Conservation (phyloP, 2,329 filamentous ascomycete genomes). For the Passalora sequoiae region DNA sequence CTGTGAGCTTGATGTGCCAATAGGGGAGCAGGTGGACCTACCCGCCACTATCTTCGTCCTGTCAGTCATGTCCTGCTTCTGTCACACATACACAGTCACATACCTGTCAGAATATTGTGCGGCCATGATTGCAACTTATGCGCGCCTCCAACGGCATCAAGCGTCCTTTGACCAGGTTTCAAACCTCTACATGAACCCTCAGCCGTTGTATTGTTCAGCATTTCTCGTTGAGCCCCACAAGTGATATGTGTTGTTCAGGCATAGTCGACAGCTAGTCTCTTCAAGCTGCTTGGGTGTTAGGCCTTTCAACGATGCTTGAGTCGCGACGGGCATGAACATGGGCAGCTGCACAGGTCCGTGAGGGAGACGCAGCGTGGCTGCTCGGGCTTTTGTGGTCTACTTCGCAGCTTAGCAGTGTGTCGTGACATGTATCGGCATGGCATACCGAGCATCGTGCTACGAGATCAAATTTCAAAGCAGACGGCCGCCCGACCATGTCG, state of each 20-base stretch:
- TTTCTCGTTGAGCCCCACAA: constrained; percentile 42
- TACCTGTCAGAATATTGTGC: constrained; percentile 81
- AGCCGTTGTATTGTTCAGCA: constrained; percentile 4
- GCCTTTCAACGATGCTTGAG: constrained; percentile 91
- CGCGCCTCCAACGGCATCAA: constrained; percentile 83
- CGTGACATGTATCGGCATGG: constrained; percentile 9
- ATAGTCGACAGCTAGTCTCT: constrained; percentile 80
- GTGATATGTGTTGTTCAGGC: constrained; percentile 97
- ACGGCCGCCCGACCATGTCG: constrained; percentile 23
- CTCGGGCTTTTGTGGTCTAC: constrained; percentile 89
- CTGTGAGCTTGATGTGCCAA: constrained; percentile 8
- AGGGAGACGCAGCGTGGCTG: constrained; percentile 78
- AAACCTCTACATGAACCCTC: constrained; percentile 53
- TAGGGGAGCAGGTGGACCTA: too few species aligned
- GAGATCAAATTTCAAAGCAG: constrained; percentile 73
- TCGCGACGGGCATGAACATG: constrained; percentile 98
- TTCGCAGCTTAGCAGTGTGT: constrained; percentile 9
- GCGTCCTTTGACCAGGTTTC: constrained; percentile 84
- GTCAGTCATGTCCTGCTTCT: constrained; percentile 28
- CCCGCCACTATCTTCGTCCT: constrained; percentile 18
- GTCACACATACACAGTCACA: constrained; percentile 37
- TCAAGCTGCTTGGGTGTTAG: constrained; percentile 88
- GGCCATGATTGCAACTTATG: constrained; percentile 94
- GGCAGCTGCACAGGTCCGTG: constrained; percentile 88
- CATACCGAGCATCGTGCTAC: constrained; percentile 74